Evolutionary conservation across 179 eudicot genomes (phyloP).

Genomic region (Gypsophila paniculata): DNA sequence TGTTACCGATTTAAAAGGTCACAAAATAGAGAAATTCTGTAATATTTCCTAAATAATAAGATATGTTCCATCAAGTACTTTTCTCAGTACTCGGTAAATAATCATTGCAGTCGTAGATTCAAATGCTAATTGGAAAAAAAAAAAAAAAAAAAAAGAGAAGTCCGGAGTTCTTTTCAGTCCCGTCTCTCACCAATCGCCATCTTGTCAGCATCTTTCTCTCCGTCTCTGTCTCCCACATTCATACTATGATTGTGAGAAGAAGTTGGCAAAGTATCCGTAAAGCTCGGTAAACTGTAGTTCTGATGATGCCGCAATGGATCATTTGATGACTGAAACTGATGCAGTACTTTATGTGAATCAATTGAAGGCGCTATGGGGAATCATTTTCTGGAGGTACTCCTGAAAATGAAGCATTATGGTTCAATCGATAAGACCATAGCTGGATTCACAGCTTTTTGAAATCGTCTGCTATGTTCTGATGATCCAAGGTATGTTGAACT

Average conservation of each 20-base stretch:
- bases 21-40: not conserved
- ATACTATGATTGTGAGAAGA: not conserved
- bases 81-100: not conserved
- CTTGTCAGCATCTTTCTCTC: not conserved
- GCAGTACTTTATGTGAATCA: slow-evolving; percentile 73
- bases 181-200: not conserved
- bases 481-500: slow-evolving; percentile 66
- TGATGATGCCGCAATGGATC: slow-evolving; percentile 28
- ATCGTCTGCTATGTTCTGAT: slow-evolving; percentile 93
- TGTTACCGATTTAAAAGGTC: not conserved
- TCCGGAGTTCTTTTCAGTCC: not conserved
- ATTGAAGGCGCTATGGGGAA: slow-evolving; percentile 78
- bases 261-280: not conserved
- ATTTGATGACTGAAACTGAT: slow-evolving; percentile 34
- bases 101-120: not conserved
- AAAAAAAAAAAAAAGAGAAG: not conserved
- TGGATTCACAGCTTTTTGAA: slow-evolving; percentile 97
- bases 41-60: not conserved
- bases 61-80: not conserved
- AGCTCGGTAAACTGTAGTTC: not conserved
- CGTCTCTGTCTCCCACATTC: not conserved
- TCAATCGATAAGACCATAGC: slow-evolving; percentile 99
- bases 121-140: not conserved
- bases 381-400: slow-evolving; percentile 88
- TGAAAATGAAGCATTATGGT: slow-evolving; percentile 97